These are phyloP conservation scores for Dipodascus albidus DNA, from an alignment of 805 yeast genomes.

Conservation along the genomic window DNA sequence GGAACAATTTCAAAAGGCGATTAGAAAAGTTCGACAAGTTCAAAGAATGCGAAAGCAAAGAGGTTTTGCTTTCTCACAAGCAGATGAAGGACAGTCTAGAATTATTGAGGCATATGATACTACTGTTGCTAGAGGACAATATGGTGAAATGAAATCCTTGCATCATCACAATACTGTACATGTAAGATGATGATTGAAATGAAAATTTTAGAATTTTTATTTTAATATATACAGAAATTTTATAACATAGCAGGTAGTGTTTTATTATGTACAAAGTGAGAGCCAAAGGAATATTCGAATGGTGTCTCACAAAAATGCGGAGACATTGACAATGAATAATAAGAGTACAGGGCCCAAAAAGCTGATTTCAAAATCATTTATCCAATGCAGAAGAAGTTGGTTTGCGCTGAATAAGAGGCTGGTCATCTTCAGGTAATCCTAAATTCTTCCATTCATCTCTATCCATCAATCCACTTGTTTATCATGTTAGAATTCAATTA, in stretches of 20 bases:
- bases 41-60: conserved; percentile 97
- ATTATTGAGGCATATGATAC: conserved; percentile 92
- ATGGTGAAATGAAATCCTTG: conserved; percentile 39
- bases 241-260: too few species aligned
- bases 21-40: conserved; percentile 93
- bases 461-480: conserved; percentile 38
- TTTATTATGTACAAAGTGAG: too few species aligned
- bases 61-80: conserved; percentile 97
- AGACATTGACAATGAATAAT: too few species aligned
- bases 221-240: not conserved
- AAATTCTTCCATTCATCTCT: conserved; percentile 47
- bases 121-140: conserved; percentile 68
- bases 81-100: conserved; percentile 87
- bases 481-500: too few species aligned
- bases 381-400: not conserved
- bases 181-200: not conserved
- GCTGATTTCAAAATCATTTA: too few species aligned
- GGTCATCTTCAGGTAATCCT: conserved; percentile 46
- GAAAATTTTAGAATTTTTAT: not conserved
- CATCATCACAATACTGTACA: not conserved
- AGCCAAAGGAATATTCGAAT: too few species aligned
- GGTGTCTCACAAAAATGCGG: too few species aligned
- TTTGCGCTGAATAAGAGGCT: not conserved
- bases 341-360: too few species aligned
- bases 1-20: conserved; percentile 94